Conservation (phyloP, 805 yeast genomes). For the Ogataea populi-albae region DNA sequence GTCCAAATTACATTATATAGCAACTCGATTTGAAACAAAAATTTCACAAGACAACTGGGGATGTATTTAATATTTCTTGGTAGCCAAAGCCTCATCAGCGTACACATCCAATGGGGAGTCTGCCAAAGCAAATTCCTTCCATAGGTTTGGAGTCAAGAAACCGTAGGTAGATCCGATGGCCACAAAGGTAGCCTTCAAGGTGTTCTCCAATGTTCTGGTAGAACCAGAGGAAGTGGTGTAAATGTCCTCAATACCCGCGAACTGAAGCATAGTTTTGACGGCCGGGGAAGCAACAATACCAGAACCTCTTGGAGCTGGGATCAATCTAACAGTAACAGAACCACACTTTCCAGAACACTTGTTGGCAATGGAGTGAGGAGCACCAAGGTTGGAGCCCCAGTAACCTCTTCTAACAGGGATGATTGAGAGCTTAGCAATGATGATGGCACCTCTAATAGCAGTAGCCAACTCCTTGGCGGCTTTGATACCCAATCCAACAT, state of each 20-base stretch:
- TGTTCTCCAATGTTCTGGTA: constrained; percentile 99
- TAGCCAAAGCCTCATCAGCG: constrained; percentile 76
- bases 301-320: constrained; percentile 99
- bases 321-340: constrained; percentile 96
- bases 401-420: constrained; percentile 99
- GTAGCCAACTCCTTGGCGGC: constrained; percentile 99
- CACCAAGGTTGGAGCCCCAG: constrained; percentile 99
- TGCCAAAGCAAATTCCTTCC: constrained; percentile 82
- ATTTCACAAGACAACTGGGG: too few species aligned
- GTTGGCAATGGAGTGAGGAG: constrained; percentile 97
- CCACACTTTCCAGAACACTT: constrained; percentile 99
- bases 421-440: constrained; percentile 97
- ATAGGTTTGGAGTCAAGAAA: constrained; percentile 99
- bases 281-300: constrained; percentile 99
- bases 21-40: not conserved
- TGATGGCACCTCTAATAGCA: constrained; percentile 99
- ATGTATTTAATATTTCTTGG: constrained; percentile 63
- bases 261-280: constrained; percentile 97
- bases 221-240: constrained; percentile 98
- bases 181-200: constrained; percentile 98
- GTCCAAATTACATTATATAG: too few species aligned
- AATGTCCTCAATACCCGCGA: constrained; percentile 99
- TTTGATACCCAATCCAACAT: constrained; percentile 99
- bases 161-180: constrained; percentile 99
- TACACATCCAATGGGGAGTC: constrained; percentile 94